Base-by-base conservation (phyloP, 176 grass and related monocot genomes). In the Rhipidocladum racemiflorum region DNA sequence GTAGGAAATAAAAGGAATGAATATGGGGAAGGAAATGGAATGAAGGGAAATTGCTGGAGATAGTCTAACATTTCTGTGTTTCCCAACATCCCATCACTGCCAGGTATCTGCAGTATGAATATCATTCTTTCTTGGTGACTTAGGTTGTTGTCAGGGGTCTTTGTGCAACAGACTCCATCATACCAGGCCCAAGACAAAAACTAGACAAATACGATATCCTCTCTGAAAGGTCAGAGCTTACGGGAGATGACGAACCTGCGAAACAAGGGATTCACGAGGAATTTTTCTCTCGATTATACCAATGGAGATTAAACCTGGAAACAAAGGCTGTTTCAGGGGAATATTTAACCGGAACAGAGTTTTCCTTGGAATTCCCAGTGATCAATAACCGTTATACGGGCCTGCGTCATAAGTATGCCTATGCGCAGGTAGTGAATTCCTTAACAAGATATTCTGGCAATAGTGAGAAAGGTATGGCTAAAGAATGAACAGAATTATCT, bases 251-350 rank as follows among this genome's bases (percentile, higher is more conserved):
- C 24, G 38, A 67, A 32, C 56, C 35, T 4, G 35, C 17, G 43
- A 71, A 85, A 71, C 48, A 77, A 66, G 46, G 18, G 39, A 61
- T 81, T 54, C 29, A 27, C 0, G 44, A 81, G 7, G 66, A 65
- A 10, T 75, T 49, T 51, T 70, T 85, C 35, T 82, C 74, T 25
- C 60, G 78, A 25, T 30, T 83, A 65, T 88, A 85, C 20, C 40
- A 85, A 34, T 91, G 90, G 90, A 91, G 90, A 63, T 65, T 91
- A 70, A 88, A 91, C 61, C 13, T 85, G 51, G 74, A 75, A 79
- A 91, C 90, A 75, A 77, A 65, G 23, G 56, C 65, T 69, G 50
- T 78, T 57, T 78, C 78, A 55, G 90, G 86, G 73, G 14, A 73
- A 44, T 85, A 91, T 68, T 67, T 88, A 54, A 82, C 67, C 40